Evolutionary conservation across 495 filamentous ascomycete genomes (phyloP).

Genomic region (Aspergillus panamensis): DNA sequence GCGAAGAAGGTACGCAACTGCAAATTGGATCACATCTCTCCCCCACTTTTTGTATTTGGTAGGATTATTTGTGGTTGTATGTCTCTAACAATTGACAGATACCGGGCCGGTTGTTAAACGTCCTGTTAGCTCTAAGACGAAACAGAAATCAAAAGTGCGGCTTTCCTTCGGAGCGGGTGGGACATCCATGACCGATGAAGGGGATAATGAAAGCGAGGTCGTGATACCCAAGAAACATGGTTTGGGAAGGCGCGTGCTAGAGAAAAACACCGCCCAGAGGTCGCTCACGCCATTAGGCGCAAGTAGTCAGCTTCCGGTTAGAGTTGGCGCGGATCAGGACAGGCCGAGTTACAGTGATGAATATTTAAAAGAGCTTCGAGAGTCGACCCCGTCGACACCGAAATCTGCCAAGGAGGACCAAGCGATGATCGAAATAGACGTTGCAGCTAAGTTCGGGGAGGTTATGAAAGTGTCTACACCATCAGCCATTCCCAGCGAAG

Average conservation of each 20-base stretch:
- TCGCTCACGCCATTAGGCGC: constrained; percentile 39
- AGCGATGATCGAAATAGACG: constrained; percentile 61
- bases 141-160: constrained; percentile 60
- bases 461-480: constrained; percentile 34
- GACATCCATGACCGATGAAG: constrained; percentile 51
- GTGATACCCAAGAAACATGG: constrained; percentile 67
- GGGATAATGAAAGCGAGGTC: constrained; percentile 52
- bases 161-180: constrained; percentile 72
- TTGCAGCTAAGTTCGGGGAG: constrained; percentile 61
- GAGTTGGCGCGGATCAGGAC: constrained; percentile 60
- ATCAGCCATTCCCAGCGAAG: constrained; percentile 68
- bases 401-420: constrained; percentile 52
- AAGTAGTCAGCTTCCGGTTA: constrained; percentile 48
- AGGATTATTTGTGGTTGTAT: background rate
- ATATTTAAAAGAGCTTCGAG: constrained; percentile 78
- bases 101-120: constrained; percentile 41
- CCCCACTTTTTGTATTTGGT: background rate
- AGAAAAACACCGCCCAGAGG: constrained; percentile 65
- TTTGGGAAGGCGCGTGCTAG: constrained; percentile 65
- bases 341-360: constrained; percentile 82
- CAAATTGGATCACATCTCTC: background rate
- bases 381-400: constrained; percentile 75
- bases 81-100: constrained; percentile 23
- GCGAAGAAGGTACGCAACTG: constrained; percentile 29
- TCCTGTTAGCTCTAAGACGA: constrained; percentile 51